Conservation (phyloP, 768 basidiomycete genomes). For the Hericium erinaceus region DNA sequence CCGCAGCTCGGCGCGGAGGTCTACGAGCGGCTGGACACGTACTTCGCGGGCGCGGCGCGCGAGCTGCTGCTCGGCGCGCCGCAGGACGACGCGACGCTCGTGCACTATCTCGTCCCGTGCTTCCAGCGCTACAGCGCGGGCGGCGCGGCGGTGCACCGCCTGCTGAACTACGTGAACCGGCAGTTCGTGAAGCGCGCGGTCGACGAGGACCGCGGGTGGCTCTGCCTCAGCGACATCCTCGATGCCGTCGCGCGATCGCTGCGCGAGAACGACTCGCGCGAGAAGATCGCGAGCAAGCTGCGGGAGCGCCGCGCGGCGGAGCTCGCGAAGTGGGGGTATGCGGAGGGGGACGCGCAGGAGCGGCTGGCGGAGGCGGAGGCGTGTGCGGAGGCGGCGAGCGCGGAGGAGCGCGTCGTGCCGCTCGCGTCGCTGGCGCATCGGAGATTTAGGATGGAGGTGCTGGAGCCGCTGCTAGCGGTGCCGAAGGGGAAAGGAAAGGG, state of each 20-base stretch:
- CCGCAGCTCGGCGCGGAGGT: conserved; percentile 40
- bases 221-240: conserved; percentile 56
- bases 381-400: conserved; percentile 66
- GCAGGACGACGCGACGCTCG: conserved; percentile 50
- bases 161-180: conserved; percentile 63
- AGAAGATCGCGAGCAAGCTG: conserved; percentile 47
- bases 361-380: conserved; percentile 50
- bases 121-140: conserved; percentile 66
- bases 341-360: conserved; percentile 39
- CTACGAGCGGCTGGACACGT: conserved; percentile 66
- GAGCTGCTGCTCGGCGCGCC: conserved; percentile 57
- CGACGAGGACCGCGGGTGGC: conserved; percentile 75
- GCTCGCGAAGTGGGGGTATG: conserved; percentile 64
- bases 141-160: conserved; percentile 57
- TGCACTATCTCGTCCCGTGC: conserved; percentile 62
- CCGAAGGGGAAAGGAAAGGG: conserved; percentile 50
- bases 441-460: conserved; percentile 61
- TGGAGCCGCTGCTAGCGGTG: conserved; percentile 57
- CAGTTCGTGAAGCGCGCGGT: conserved; percentile 70
- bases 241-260: conserved; percentile 48
- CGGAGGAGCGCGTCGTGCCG: conserved; percentile 55
- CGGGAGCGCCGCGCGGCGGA: conserved; percentile 54
- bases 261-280: conserved; percentile 43
- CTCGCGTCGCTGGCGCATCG: conserved; percentile 58
- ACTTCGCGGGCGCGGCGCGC: conserved; percentile 50